Percentiles rank a stretch among this genome's conserved stretches.
These are phyloP conservation scores for Populus tremula DNA, from an alignment of 345 rosid species.

Conservation along the genomic window DNA sequence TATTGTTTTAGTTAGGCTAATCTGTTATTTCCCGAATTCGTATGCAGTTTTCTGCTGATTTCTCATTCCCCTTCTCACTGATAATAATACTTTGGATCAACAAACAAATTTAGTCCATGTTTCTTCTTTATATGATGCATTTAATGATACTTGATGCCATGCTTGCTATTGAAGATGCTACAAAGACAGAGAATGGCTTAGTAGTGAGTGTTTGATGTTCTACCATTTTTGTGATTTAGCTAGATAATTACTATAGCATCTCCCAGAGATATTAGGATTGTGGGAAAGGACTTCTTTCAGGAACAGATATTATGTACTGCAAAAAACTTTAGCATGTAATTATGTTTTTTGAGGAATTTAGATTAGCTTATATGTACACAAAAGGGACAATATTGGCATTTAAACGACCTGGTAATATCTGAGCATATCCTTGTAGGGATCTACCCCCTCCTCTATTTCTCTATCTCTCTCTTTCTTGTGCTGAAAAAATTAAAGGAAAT, in stretches of 20 bases:
- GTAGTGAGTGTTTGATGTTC: neutral
- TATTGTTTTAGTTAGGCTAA: neutral
- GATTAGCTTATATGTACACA: neutral
- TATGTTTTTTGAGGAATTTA: neutral
- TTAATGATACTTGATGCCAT: neutral
- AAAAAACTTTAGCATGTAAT: neutral
- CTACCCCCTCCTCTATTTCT: too few relatives aligned
- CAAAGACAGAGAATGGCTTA: neutral
- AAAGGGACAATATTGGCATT: neutral
- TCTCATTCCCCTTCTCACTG: neutral
- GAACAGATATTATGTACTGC: neutral
- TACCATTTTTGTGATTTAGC: neutral
- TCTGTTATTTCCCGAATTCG: neutral
- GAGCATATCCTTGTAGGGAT: neutral
- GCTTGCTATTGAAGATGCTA: neutral
- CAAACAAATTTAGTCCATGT: neutral
- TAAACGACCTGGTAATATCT: neutral
- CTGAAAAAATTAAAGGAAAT: neutral
- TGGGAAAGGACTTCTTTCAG: neutral
- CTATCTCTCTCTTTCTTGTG: too few relatives aligned
- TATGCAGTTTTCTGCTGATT: neutral
- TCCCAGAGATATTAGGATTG: neutral
- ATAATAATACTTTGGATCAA: neutral
- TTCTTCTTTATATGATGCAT: neutral
- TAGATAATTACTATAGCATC: neutral